These are phyloP conservation scores for Ceriops zippeliana DNA, from an alignment of 345 rosid genomes.

Conservation along the genomic window DNA sequence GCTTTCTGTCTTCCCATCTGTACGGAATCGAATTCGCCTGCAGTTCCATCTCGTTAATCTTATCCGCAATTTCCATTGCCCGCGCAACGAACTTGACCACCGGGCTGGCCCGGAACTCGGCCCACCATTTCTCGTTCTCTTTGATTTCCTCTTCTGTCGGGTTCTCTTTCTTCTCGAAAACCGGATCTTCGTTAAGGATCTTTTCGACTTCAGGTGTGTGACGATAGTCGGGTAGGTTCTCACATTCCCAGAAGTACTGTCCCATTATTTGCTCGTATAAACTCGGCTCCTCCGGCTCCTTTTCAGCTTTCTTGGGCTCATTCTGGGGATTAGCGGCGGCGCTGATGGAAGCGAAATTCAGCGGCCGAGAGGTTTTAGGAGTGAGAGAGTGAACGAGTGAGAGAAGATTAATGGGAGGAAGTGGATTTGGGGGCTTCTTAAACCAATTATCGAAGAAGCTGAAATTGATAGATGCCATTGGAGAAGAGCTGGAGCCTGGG, in stretches of 20 bases:
- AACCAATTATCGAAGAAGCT: conserved; percentile 82
- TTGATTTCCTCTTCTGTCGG: conserved; percentile 58
- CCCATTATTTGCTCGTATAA: conserved; percentile 39
- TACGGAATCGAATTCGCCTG: conserved; percentile 54
- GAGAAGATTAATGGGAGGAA: conserved; percentile 46
- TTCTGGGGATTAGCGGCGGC: conserved; percentile 35
- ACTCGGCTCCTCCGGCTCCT: conserved; percentile 38
- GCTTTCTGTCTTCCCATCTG: conserved; percentile 59
- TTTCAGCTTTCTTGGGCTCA: conserved; percentile 24
- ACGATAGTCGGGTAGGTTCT: conserved; percentile 67
- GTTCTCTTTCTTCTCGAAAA: conserved; percentile 64
- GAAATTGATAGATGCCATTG: conserved; percentile 75
- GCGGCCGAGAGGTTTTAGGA: conserved; percentile 17
- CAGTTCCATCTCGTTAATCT: conserved; percentile 58
- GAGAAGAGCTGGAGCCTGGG: neutral
- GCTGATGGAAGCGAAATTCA: conserved; percentile 60
- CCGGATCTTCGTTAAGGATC: conserved; percentile 53
- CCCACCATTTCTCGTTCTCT: conserved; percentile 78
- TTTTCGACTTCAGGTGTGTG: conserved; percentile 76
- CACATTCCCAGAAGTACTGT: conserved; percentile 76
- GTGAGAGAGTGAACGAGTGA: conserved; percentile 34
- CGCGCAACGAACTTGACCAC: conserved; percentile 61
- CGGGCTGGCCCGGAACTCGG: conserved; percentile 54
- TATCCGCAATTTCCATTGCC: conserved; percentile 57
- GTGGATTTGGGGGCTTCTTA: conserved; percentile 62